Evolutionary conservation across 1,284 basidiomycete species (phyloP).

Genomic region (Leccinum pachyderme): DNA sequence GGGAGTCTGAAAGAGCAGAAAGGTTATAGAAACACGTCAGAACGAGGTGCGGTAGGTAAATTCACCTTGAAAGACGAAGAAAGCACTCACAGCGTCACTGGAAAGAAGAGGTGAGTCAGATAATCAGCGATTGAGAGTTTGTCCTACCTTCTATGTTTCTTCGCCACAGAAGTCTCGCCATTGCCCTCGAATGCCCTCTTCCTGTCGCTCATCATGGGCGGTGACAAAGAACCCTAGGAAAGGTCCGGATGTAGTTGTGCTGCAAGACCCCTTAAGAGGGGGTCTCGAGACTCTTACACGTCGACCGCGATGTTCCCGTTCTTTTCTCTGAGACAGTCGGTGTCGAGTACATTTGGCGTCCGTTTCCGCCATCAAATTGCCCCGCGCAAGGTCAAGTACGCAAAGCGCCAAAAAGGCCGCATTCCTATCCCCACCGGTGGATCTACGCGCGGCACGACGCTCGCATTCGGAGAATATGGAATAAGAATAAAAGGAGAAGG

Average conservation of each 20-base stretch:
- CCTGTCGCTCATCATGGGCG: slow-evolving; percentile 46
- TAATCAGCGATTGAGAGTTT: slow-evolving; percentile 3
- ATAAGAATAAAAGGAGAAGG: slow-evolving; percentile 85
- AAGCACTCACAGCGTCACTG: slow-evolving; percentile 66
- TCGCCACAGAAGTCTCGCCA: slow-evolving; percentile 49
- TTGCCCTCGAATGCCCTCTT: slow-evolving; percentile 50
- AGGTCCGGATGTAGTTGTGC: background rate
- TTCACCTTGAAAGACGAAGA: slow-evolving; percentile 63
- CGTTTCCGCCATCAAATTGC: slow-evolving; percentile 61
- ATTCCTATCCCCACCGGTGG: slow-evolving; percentile 85
- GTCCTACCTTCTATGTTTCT: slow-evolving; percentile 70
- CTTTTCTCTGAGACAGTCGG: slow-evolving; percentile 10
- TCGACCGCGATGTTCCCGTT: slow-evolving; percentile 22
- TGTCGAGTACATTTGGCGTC: slow-evolving; percentile 26
- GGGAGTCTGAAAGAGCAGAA: slow-evolving; percentile 47
- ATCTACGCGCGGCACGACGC: slow-evolving; percentile 90
- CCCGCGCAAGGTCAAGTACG: slow-evolving; percentile 77
- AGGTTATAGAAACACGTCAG: slow-evolving; percentile 72
- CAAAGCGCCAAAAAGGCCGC: slow-evolving; percentile 87
- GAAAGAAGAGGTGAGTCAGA: slow-evolving; percentile 22
- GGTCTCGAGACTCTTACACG: background rate
- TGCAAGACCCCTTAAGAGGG: background rate
- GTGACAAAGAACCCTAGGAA: slow-evolving; percentile 5
- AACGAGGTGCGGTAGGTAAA: slow-evolving; percentile 46
- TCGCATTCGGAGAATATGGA: slow-evolving; percentile 91